Conservation (phyloP, 2,329 filamentous ascomycete genomes). For the Blumeria graminis region DNA sequence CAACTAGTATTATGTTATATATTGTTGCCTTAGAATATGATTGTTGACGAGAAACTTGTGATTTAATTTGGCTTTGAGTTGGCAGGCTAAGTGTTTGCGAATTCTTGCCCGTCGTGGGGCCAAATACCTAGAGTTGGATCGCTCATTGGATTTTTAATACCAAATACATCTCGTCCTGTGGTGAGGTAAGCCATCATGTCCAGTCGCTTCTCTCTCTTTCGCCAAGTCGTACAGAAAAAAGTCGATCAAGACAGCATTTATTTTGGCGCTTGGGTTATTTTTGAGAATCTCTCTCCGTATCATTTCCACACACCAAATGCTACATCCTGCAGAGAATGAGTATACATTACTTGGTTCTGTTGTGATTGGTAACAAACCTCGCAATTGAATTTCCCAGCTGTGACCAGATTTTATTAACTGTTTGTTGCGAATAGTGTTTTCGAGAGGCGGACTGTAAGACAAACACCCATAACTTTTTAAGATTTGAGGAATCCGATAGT, state of each 20-base stretch:
- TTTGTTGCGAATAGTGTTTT: slow-evolving; percentile 40
- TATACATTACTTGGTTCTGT: no score
- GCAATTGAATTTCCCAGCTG: slow-evolving; percentile 51
- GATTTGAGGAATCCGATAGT: slow-evolving; percentile 91
- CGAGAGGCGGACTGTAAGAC: slow-evolving; percentile 59
- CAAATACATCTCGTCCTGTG: slow-evolving; percentile 85
- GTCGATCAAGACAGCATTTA: slow-evolving; percentile 85
- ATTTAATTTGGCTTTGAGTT: no score
- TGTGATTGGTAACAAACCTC: background rate
- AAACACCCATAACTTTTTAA: slow-evolving; percentile 63
- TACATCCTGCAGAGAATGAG: slow-evolving; percentile 37
- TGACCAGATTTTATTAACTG: slow-evolving; percentile 46
- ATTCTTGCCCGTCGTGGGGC: no score
- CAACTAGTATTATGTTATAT: no score
- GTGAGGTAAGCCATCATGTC: slow-evolving; percentile 44
- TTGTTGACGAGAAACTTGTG: no score
- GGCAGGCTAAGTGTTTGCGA: no score
- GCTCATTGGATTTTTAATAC: slow-evolving; percentile 32
- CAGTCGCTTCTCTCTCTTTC: slow-evolving; percentile 51
- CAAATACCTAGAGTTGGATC: no score
- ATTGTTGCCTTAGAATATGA: no score
- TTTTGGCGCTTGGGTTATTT: slow-evolving; percentile 41
- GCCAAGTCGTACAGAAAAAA: slow-evolving; percentile 93
- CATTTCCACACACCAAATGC: slow-evolving; percentile 88
- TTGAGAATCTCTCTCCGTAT: slow-evolving; percentile 58